These are phyloP conservation scores for Penicillium corylophilum DNA, from an alignment of 2,329 filamentous ascomycete genomes.

Conservation along the genomic window DNA sequence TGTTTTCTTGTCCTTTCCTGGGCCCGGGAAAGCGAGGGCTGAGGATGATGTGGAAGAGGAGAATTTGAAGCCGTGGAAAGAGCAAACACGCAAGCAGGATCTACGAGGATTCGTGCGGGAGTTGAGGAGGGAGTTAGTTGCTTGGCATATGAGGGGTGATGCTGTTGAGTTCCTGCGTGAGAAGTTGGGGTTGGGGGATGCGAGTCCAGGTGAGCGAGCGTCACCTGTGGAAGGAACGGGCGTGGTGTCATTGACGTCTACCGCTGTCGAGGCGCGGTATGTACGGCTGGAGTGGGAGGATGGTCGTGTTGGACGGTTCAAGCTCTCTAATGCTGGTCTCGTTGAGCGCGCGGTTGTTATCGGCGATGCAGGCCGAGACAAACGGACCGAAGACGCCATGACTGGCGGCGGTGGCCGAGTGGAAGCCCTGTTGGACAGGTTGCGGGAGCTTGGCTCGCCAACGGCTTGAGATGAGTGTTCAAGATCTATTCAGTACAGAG, in stretches of 20 bases:
- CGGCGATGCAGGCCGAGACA: constrained; percentile 41
- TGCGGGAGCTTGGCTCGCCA: constrained; percentile 19
- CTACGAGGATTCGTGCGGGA: constrained; percentile 37
- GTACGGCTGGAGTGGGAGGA: constrained; percentile 46
- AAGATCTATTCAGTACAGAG: neutral
- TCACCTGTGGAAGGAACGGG: constrained; percentile 28
- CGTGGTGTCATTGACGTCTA: constrained; percentile 37
- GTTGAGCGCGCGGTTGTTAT: constrained; percentile 46
- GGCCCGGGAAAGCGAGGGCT: neutral
- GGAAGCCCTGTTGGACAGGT: constrained; percentile 35
- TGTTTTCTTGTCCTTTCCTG: constrained; percentile 32
- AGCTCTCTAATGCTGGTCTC: constrained; percentile 40
- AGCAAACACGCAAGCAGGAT: constrained; percentile 34
- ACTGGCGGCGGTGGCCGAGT: constrained; percentile 35
- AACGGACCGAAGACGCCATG: constrained; percentile 35
- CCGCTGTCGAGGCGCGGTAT: constrained; percentile 42
- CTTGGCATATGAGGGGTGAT: constrained; percentile 44
- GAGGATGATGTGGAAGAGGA: neutral
- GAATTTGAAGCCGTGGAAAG: constrained; percentile 8
- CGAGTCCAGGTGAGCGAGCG: constrained; percentile 10
- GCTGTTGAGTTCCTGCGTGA: constrained; percentile 36
- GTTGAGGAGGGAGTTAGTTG: constrained; percentile 41
- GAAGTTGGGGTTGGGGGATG: constrained; percentile 28
- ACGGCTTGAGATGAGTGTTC: neutral
- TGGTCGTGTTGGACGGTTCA: constrained; percentile 45